phyloP scores from a whole-genome alignment of 495 filamentous ascomycete species.

The Hypoxylon rickii region DNA sequence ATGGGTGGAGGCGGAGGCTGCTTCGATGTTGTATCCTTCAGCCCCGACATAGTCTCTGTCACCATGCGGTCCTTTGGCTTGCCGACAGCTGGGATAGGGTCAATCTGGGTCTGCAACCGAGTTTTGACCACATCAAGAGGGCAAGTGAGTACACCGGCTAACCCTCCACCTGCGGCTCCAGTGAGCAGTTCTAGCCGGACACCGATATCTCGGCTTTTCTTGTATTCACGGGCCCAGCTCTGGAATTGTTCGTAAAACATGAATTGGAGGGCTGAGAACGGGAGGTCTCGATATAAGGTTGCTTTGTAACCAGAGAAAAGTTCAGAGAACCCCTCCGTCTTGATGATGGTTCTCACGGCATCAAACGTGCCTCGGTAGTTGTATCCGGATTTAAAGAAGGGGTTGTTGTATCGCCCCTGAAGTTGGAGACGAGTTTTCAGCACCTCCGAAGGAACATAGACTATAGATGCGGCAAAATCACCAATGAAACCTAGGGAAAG shows the following conservation, averaged over 20 bases:
- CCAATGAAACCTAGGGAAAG: slow-evolving; percentile 75
- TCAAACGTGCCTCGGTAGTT: slow-evolving; percentile 84
- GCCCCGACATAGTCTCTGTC: slow-evolving; percentile 18
- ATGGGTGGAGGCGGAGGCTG: slow-evolving; percentile 36
- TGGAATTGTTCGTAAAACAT: slow-evolving; percentile 97
- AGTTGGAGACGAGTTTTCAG: slow-evolving; percentile 94
- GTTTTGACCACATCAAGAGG: slow-evolving; percentile 98
- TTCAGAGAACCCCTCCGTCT: slow-evolving; percentile 78
- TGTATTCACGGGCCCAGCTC: slow-evolving; percentile 73
- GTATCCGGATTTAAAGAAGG: slow-evolving; percentile 87
- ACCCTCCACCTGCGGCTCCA: slow-evolving; percentile 86
- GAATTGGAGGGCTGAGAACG: slow-evolving; percentile 94
- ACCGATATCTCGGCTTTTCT: slow-evolving; percentile 74
- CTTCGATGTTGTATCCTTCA: slow-evolving; percentile 27
- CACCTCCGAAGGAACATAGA: slow-evolving; percentile 96
- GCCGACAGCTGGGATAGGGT: slow-evolving; percentile 44
- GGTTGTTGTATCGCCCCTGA: slow-evolving; percentile 94
- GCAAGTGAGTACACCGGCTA: slow-evolving; percentile 93
- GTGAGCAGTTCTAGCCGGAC: slow-evolving; percentile 84
- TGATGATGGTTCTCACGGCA: slow-evolving; percentile 81
- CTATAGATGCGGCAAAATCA: slow-evolving; percentile 85
- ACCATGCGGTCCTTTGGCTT: slow-evolving; percentile 30
- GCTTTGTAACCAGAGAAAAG: slow-evolving; percentile 94
- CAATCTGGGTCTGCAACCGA: slow-evolving; percentile 91
- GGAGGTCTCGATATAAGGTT: slow-evolving; percentile 91